Evolutionary conservation across 1,284 basidiomycete species (phyloP).

Genomic region (Microbotryum saponariae): DNA sequence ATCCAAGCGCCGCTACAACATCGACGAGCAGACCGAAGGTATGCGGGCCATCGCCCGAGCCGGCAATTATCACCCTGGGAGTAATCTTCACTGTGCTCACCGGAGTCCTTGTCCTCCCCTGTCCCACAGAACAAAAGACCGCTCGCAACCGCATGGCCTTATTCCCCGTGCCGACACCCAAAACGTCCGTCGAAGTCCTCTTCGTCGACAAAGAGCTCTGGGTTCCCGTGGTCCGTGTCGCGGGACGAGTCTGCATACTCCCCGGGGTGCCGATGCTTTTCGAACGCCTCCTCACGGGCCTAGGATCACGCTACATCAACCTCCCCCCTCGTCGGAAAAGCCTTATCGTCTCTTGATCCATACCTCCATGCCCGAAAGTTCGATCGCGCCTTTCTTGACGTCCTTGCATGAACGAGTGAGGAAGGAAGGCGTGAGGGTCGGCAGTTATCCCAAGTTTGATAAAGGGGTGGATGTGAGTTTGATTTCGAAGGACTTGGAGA

Average conservation of each 20-base stretch:
- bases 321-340: conserved; percentile 33
- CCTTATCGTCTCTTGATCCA: conserved; percentile 34
- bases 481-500: conserved; percentile 61
- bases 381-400: conserved; percentile 80
- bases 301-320: conserved; percentile 31
- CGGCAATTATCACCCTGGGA: neutral
- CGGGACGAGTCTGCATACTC: conserved; percentile 42
- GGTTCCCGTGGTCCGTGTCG: conserved; percentile 44
- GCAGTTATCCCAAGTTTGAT: conserved; percentile 35
- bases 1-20: conserved; percentile 44
- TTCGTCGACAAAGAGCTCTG: conserved; percentile 38
- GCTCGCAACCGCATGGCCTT: conserved; percentile 33
- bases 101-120: too few relatives aligned
- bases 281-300: conserved; percentile 33
- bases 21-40: conserved; percentile 18
- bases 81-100: too few relatives aligned
- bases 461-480: conserved; percentile 66
- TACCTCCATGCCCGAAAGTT: conserved; percentile 70
- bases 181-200: conserved; percentile 28
- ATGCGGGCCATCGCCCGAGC: neutral
- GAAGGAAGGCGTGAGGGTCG: conserved; percentile 57
- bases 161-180: conserved; percentile 22
- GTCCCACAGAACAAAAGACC: neutral
- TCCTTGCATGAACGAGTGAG: conserved; percentile 65
- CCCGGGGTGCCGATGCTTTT: conserved; percentile 42